Evolutionary conservation across 129 eudicot genomes (phyloP).

Genomic region (Flaveria linearis): DNA sequence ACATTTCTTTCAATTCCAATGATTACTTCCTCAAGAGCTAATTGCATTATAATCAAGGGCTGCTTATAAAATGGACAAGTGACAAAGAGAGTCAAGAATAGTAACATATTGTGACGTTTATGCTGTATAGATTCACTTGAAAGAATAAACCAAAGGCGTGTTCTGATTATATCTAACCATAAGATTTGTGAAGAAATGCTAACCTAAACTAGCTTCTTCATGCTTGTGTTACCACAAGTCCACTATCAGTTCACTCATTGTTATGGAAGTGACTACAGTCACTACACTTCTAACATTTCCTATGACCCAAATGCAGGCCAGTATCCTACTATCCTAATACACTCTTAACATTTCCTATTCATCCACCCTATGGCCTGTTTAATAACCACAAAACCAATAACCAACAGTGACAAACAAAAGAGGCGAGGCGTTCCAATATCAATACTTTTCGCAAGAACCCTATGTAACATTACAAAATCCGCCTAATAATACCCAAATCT

Average conservation of each 20-base stretch:
- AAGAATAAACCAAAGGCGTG: neutral
- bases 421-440: neutral
- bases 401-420: neutral
- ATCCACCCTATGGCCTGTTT: neutral
- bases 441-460: neutral
- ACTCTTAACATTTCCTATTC: neutral
- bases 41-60: neutral
- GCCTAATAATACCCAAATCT: conserved; percentile 4
- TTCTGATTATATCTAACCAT: neutral
- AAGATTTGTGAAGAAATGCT: neutral
- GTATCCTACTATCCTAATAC: neutral
- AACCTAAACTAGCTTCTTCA: neutral
- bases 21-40: neutral
- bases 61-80: neutral
- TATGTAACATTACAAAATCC: neutral
- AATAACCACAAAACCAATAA: neutral
- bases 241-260: neutral
- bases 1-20: neutral
- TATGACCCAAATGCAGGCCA: neutral
- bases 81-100: neutral
- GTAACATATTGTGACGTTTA: conserved; percentile 9
- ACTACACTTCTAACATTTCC: no score
- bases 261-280: neutral
- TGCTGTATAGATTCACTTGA: neutral
- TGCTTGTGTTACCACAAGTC: neutral